Conservation (phyloP, 2,329 filamentous ascomycete species). For the Dactylellina drechsleri region DNA sequence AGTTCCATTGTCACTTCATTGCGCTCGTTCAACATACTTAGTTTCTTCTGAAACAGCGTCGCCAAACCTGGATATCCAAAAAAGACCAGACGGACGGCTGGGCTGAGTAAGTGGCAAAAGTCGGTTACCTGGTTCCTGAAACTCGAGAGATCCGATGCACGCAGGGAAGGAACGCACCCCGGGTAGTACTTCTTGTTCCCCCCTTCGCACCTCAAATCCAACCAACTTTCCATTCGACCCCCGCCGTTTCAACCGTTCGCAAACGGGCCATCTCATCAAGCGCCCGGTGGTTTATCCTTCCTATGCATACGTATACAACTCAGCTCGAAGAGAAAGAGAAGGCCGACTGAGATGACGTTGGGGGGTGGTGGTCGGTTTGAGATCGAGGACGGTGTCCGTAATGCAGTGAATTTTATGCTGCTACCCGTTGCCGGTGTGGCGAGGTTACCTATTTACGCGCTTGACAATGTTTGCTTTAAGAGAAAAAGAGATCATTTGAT, state of each 20-base stretch:
- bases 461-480: too few species aligned
- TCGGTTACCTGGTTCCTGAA: background rate
- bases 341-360: too few species aligned
- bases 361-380: too few species aligned
- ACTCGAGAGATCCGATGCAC: background rate
- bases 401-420: too few species aligned
- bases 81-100: background rate
- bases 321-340: too few species aligned
- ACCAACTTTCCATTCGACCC: constrained; percentile 45
- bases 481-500: too few species aligned
- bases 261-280: constrained; percentile 40
- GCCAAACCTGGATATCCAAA: background rate
- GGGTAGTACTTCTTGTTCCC: background rate
- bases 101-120: background rate
- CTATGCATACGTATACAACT: background rate
- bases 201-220: constrained; percentile 36
- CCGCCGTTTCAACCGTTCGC: constrained; percentile 36
- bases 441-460: too few species aligned
- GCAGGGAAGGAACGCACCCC: too few species aligned
- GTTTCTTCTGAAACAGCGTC: background rate
- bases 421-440: too few species aligned
- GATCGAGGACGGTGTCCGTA: too few species aligned
- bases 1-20: background rate
- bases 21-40: background rate
- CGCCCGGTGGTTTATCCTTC: constrained; percentile 15